Conservation (phyloP, 305 asterid genomes). For the Fraxinus velutina region DNA sequence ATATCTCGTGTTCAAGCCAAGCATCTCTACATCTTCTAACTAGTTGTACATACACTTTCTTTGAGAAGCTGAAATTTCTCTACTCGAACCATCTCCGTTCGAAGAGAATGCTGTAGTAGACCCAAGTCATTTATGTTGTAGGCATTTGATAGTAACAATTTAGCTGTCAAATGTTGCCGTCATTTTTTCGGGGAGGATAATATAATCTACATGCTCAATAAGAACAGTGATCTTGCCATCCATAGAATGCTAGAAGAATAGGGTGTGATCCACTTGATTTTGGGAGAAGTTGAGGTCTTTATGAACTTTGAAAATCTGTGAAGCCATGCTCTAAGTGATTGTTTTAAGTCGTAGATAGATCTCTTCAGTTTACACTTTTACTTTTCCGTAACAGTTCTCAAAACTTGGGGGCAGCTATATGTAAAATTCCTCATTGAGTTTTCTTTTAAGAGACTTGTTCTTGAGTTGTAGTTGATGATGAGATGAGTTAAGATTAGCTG, state of each 20-base stretch:
- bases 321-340: background rate
- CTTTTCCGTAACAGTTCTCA: background rate
- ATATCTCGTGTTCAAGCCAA: background rate
- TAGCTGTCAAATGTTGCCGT: background rate
- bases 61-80: background rate
- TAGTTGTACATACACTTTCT: background rate
- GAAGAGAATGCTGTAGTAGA: background rate
- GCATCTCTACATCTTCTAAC: background rate
- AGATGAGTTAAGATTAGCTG: background rate
- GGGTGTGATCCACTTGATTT: background rate
- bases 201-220: background rate
- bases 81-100: background rate
- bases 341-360: background rate
- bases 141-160: background rate
- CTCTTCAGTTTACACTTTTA: background rate
- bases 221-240: background rate
- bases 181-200: background rate
- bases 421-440: background rate
- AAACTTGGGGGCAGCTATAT: background rate
- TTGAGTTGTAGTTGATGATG: background rate
- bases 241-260: background rate
- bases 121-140: background rate
- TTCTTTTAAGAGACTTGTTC: background rate
- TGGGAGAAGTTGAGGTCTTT: background rate
- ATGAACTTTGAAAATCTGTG: background rate